Evolutionary conservation across 768 basidiomycete species (phyloP).

Genomic region (Hygrocybe coccinea): DNA sequence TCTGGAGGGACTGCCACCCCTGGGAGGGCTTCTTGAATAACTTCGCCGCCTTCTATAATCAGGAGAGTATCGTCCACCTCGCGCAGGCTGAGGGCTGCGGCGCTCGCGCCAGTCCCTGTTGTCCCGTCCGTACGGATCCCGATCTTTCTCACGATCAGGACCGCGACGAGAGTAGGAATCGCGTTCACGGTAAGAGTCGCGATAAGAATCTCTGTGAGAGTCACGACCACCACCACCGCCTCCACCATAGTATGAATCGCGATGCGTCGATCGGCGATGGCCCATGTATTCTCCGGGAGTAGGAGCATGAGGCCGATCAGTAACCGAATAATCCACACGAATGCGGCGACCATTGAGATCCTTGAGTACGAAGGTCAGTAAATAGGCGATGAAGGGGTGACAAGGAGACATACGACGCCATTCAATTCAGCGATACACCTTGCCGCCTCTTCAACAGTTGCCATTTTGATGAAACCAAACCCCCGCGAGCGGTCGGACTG

Average conservation of each 20-base stretch:
- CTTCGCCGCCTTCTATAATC: conserved; percentile 72
- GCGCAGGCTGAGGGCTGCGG: conserved; percentile 63
- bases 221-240: conserved; percentile 27
- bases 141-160: conserved; percentile 50
- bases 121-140: conserved; percentile 67
- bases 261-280: conserved; percentile 54
- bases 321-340: conserved; percentile 95
- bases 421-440: conserved; percentile 88
- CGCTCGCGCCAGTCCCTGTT: conserved; percentile 75
- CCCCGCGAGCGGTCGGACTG: conserved; percentile 95
- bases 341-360: conserved; percentile 94
- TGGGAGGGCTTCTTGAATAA: conserved; percentile 75
- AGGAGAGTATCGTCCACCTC: conserved; percentile 68
- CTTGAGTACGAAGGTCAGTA: conserved; percentile 35
- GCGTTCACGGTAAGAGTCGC: conserved; percentile 49
- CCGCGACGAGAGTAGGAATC: conserved; percentile 47
- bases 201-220: conserved; percentile 37
- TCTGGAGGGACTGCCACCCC: conserved; percentile 55
- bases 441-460: conserved; percentile 78
- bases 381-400: background rate
- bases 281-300: conserved; percentile 99
- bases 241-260: conserved; percentile 35
- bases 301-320: conserved; percentile 87
- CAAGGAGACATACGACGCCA: conserved; percentile 63
- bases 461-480: conserved; percentile 97